phyloP scores from a whole-genome alignment of 2,329 filamentous ascomycete species.

The Graphiopsis chlorocephala region DNA sequence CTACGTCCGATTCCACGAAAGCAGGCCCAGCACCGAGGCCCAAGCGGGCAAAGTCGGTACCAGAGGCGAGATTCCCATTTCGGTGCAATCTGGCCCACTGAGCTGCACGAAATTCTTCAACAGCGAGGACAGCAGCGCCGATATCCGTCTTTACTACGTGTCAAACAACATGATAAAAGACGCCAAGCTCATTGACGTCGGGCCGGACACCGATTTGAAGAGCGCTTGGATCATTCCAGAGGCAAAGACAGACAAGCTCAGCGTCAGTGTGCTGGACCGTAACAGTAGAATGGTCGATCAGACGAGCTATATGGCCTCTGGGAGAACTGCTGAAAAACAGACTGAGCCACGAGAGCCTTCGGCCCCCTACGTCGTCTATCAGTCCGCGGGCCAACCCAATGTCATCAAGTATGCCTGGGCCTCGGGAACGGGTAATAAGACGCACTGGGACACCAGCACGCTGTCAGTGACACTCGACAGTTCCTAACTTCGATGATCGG shows the following conservation, averaged over 20 bases:
- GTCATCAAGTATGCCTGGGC: neutral
- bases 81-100: neutral
- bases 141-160: neutral
- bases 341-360: neutral
- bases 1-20: neutral
- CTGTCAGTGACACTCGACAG: neutral
- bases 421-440: neutral
- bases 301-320: neutral
- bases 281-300: neutral
- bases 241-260: neutral
- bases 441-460: neutral
- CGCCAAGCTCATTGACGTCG: neutral
- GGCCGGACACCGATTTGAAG: neutral
- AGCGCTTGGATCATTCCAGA: neutral
- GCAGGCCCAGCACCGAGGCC: neutral
- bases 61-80: neutral
- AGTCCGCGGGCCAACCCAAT: neutral
- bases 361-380: neutral
- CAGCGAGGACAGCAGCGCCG: neutral
- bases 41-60: neutral
- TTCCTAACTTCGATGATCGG: neutral
- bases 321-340: neutral
- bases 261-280: neutral
- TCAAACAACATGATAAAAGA: neutral
- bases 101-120: neutral